A percentile compares a stretch with the other conserved stretches of the same genome.
Conservation (phyloP, 768 basidiomycete genomes). For the Lactarius akahatsu region DNA sequence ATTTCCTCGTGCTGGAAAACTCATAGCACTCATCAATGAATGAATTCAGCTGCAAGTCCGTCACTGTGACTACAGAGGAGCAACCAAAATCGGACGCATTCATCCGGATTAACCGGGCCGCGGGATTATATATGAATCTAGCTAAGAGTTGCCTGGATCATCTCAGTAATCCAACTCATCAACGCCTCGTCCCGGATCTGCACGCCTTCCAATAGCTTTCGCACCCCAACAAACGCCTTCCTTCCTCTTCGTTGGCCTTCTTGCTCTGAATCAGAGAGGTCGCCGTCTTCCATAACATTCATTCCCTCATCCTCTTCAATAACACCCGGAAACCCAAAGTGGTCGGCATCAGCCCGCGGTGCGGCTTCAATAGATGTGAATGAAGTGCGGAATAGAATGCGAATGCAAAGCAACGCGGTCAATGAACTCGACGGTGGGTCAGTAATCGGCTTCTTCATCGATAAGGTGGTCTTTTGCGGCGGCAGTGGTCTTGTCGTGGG, state of each 20-base stretch:
- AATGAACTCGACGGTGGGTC: constrained; percentile 75
- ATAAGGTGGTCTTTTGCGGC: constrained; percentile 62
- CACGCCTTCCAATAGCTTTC: constrained; percentile 62
- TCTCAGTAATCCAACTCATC: constrained; percentile 59
- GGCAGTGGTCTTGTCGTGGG: constrained; percentile 72
- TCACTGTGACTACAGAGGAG: background rate
- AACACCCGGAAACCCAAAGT: constrained; percentile 87
- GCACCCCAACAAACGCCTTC: constrained; percentile 64
- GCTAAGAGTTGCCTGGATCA: constrained; percentile 45
- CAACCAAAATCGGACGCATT: background rate
- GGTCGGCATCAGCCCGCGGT: constrained; percentile 75
- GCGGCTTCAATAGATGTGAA: constrained; percentile 67
- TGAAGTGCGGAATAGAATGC: constrained; percentile 78
- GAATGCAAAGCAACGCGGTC: constrained; percentile 77
- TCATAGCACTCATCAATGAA: constrained; percentile 9
- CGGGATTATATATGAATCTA: background rate
- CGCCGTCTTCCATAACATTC: constrained; percentile 38
- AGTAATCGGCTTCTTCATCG: constrained; percentile 54
- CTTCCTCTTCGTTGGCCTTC: constrained; percentile 74
- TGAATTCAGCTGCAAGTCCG: background rate
- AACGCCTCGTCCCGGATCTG: constrained; percentile 62
- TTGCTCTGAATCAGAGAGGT: constrained; percentile 42
- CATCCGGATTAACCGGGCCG: background rate
- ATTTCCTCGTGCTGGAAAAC: constrained; percentile 11
- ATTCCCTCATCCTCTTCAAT: constrained; percentile 77